Percentiles rank a stretch among this genome's conserved stretches.
Conservation (phyloP, 2,329 filamentous ascomycete genomes). For the Colletotrichum australisinense region DNA sequence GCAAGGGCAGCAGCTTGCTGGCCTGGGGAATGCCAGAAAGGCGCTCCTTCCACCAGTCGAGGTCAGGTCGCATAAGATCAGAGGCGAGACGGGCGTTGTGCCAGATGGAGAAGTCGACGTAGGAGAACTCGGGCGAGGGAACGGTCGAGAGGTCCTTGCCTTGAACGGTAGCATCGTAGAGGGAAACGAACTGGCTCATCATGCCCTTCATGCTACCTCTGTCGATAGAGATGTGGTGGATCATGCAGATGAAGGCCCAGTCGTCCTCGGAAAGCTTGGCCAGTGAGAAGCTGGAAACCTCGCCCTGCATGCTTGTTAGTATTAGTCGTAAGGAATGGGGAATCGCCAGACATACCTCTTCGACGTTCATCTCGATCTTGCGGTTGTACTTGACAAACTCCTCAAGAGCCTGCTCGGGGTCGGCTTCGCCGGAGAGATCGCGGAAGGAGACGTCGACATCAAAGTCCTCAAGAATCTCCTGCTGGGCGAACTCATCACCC, state of each 20-base stretch:
- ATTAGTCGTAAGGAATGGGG: not conserved
- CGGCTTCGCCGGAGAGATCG: not conserved
- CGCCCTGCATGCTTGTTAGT: not conserved
- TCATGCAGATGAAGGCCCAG: slow-evolving; percentile 39
- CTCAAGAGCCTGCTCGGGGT: not conserved
- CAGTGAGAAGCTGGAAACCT: slow-evolving; percentile 32
- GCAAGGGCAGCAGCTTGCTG: slow-evolving; percentile 40
- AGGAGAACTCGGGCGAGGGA: slow-evolving; percentile 39
- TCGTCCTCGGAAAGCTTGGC: slow-evolving; percentile 39
- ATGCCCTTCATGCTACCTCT: slow-evolving; percentile 38
- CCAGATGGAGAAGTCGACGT: slow-evolving; percentile 42
- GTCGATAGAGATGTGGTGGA: slow-evolving; percentile 41
- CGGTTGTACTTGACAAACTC: not conserved
- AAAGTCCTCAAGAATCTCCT: not conserved
- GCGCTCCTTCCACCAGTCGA: slow-evolving; percentile 40
- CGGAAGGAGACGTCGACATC: not conserved
- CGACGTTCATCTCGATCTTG: not conserved
- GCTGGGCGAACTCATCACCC: not conserved
- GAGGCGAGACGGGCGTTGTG: slow-evolving; percentile 41
- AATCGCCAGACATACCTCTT: not conserved
- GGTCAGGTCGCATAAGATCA: slow-evolving; percentile 39
- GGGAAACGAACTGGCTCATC: slow-evolving; percentile 39
- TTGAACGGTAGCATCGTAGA: slow-evolving; percentile 38
- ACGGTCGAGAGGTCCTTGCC: slow-evolving; percentile 38
- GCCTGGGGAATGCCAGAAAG: slow-evolving; percentile 37